Evolutionary conservation across 805 yeast species (phyloP), one percentile per base, ranked within the genome.

Genomic region (Yarrowia deformans): DNA sequence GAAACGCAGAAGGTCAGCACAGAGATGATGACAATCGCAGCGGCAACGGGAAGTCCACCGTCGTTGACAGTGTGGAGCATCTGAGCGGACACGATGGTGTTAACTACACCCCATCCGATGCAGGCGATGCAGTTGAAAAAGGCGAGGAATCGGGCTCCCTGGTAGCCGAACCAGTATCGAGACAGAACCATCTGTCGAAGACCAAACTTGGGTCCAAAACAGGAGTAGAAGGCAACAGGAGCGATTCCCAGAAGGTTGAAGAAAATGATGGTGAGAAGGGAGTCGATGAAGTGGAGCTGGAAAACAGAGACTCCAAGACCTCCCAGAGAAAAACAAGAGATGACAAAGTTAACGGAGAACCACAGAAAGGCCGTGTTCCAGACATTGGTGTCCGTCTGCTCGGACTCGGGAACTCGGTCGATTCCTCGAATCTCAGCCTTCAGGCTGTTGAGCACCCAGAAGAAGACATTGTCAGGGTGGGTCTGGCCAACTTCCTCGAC

Each of bases 21-120:
- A 42, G 90, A 85, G 74, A 93, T 81, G 70, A 93, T 84, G 67
- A 93, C 75, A 79, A 96, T 89, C 42, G 95, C 97, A 45, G 92
- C 97, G 95, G 97, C 90, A 46, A 94, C 90, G 49, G 98, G 97
- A 73, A 89, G 81, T 35, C 81, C 81, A 48, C 81, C 81, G 71
- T 79, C 81, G 81, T 91, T 91, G 71, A 93, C 89, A 76, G 90
- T 86, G 79, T 89, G 87, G 70, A 93, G 82, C 72, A 93, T 81
- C 78, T 91, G 95, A 29, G 97, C 97, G 42, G 95, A 87, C 39
- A 93, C 90, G 86, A 93, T 90, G 71, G 90, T 91, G 80, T 93
- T 93, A 61, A 92, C 94, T 10, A 97, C 91, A 79, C 95, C 90
- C 98, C 98, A 93, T 74, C 98, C 97, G 69, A 93, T 86, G 84